Percentiles rank a stretch among this genome's conserved stretches.
These are phyloP conservation scores for Candida coquimbonensis DNA, from an alignment of 805 yeast genomes.

Conservation along the genomic window DNA sequence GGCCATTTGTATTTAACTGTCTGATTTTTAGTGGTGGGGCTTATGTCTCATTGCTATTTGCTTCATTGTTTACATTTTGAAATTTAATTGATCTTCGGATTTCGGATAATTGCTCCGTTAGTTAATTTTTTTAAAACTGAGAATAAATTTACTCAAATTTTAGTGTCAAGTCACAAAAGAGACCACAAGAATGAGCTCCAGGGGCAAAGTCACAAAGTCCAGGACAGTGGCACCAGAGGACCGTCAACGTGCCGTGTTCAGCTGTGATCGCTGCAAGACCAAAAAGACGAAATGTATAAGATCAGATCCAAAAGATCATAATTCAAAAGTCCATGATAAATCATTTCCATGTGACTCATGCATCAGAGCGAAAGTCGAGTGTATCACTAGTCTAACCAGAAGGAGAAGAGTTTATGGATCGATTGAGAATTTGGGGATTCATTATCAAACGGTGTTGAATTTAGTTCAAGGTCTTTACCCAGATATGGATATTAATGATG, in stretches of 20 bases:
- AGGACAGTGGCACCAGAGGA: constrained; percentile 31
- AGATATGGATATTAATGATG: constrained; percentile 35
- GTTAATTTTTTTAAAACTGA: not conserved
- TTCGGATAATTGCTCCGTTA: not conserved
- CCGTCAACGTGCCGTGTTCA: constrained; percentile 35
- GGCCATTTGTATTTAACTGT: constrained; percentile 12
- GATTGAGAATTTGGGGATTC: constrained; percentile 35
- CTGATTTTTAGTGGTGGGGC: not conserved
- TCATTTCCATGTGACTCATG: constrained; percentile 36
- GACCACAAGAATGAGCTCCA: not conserved
- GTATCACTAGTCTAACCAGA: constrained; percentile 36
- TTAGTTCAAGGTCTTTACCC: constrained; percentile 37
- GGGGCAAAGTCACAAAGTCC: constrained; percentile 20
- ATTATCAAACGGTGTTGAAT: constrained; percentile 34
- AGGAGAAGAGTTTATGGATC: constrained; percentile 36
- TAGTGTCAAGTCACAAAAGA: too few relatives aligned
- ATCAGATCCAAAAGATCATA: constrained; percentile 23
- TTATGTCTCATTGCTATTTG: not conserved
- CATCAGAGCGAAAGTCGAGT: constrained; percentile 29
- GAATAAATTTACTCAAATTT: not conserved
- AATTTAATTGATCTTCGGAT: not conserved
- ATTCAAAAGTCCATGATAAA: constrained; percentile 24
- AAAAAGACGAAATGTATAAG: constrained; percentile 38
- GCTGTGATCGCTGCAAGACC: constrained; percentile 40
- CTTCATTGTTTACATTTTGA: not conserved